Base-by-base conservation (phyloP, 352 stramenopile genomes). In the Pseudoperonospora humuli region DNA sequence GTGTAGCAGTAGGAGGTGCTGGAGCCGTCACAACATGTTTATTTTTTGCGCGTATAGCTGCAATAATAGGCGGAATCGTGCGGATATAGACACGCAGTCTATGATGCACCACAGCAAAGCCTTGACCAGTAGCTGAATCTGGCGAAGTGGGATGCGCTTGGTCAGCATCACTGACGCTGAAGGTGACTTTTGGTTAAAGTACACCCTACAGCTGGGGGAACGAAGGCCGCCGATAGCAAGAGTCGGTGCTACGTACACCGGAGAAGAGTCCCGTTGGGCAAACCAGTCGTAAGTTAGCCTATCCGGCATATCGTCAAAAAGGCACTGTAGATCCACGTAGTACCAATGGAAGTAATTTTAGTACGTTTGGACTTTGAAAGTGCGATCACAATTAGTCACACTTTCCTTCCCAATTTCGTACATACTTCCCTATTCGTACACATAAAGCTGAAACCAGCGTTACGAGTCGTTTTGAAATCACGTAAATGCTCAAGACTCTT, bases 291-390 rank as follows among this genome's bases (percentile, higher is more conserved):
- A 56, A 14, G 48, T 55, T n/a, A 47, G n/a, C 7, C 32, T 25
- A 13, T 55, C 47, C 8, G 37, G n/a, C 1, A 44, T 25, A 14
- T 56, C 39, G 20, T 56, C 47, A 0, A 23, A 25, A 0, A 49
- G 32, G 10, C 47, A 39, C 15, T 43, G 33, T 6, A 56, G 33
- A 14, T 56, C 47, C 2, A 56, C 39, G 18, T 39, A 56, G 28
- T 56, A 56, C 38, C 38, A 49, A 18, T 56, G 47, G 6, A 39
- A 48, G 25, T 55, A 55, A 11, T 55, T 55, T 2, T 28, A 56
- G 34, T 53, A 45, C 25, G 27, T 40, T 28, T 51, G 43, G 34
- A 51, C 27, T 27, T 53, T 53, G 48, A 45, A 45, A 5, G 37
- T 33, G 37, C 14, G 33, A 20, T 18, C 34, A 49, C 24, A 26